Evolutionary conservation across 2,329 filamentous ascomycete species (phyloP).

Genomic region (Domatiomyces catenatus): DNA sequence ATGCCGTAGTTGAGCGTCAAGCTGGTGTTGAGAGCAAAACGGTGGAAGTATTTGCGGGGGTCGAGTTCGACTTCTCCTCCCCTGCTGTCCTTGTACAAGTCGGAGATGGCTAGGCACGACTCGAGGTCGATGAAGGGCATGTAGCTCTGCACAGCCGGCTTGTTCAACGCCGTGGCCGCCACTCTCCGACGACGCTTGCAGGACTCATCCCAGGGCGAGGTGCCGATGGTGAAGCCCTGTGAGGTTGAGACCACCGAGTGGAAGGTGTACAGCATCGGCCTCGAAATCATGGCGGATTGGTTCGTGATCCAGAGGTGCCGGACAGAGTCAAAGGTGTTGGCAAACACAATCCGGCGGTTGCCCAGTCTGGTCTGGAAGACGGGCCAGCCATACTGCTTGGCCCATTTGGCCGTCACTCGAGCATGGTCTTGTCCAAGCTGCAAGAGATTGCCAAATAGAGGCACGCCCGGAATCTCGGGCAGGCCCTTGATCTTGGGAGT

Average conservation of each 20-base stretch:
- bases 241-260: constrained; percentile 63
- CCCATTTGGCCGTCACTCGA: constrained; percentile 40
- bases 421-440: constrained; percentile 46
- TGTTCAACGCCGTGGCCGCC: constrained; percentile 62
- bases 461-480: constrained; percentile 46
- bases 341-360: constrained; percentile 53
- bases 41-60: constrained; percentile 57
- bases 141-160: constrained; percentile 60
- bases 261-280: constrained; percentile 66
- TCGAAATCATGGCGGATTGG: constrained; percentile 60
- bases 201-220: constrained; percentile 69
- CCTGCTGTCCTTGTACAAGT: constrained; percentile 50
- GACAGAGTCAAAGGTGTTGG: constrained; percentile 62
- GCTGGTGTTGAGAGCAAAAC: constrained; percentile 62
- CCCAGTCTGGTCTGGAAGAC: constrained; percentile 40
- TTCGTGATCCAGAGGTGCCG: constrained; percentile 61
- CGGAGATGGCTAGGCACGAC: constrained; percentile 53
- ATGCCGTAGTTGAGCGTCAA: constrained; percentile 67
- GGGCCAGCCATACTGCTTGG: constrained; percentile 41
- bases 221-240: constrained; percentile 69
- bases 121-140: constrained; percentile 74
- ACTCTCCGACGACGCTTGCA: constrained; percentile 65
- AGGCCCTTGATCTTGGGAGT: constrained; percentile 45
- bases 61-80: constrained; percentile 50
- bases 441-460: constrained; percentile 48